A percentile compares a stretch with the other conserved stretches of the same genome.
phyloP scores from a whole-genome alignment of 192 early-diverging fungal genomes.

The Podila minutissima region DNA sequence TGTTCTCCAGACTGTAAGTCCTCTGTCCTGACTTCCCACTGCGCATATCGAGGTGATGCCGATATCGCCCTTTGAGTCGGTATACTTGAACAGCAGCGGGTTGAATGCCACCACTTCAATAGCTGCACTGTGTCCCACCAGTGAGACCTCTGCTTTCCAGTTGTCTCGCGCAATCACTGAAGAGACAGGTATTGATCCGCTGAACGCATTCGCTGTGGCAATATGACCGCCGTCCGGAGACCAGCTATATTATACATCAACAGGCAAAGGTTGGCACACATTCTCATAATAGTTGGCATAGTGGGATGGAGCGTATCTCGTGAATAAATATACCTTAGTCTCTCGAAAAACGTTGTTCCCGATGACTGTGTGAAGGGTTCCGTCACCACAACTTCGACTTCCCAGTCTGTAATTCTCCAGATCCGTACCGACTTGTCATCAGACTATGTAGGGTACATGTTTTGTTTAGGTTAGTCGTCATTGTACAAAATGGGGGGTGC shows the following conservation, averaged over 20 bases:
- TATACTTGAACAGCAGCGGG: constrained; percentile 76
- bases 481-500: not conserved
- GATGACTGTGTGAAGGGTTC: constrained; percentile 82
- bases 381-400: constrained; percentile 73
- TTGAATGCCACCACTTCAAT: constrained; percentile 91
- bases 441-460: constrained; percentile 56
- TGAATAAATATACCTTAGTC: constrained; percentile 69
- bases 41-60: constrained; percentile 76
- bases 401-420: constrained; percentile 92
- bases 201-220: constrained; percentile 91
- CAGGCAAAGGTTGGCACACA: not conserved
- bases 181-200: constrained; percentile 78
- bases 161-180: constrained; percentile 81
- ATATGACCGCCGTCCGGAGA: constrained; percentile 96
- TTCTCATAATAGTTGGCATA: not conserved
- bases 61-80: constrained; percentile 35
- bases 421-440: constrained; percentile 92
- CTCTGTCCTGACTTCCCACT: constrained; percentile 89
- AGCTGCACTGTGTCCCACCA: constrained; percentile 90
- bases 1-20: constrained; percentile 90
- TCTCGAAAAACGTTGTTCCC: constrained; percentile 88
- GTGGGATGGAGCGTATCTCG: not conserved
- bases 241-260: constrained; percentile 67
- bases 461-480: too few relatives aligned
- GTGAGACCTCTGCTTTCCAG: constrained; percentile 81